Evolutionary conservation across 2,329 filamentous ascomycete genomes (phyloP).

Genomic region (Ascosphaera acerosa): DNA sequence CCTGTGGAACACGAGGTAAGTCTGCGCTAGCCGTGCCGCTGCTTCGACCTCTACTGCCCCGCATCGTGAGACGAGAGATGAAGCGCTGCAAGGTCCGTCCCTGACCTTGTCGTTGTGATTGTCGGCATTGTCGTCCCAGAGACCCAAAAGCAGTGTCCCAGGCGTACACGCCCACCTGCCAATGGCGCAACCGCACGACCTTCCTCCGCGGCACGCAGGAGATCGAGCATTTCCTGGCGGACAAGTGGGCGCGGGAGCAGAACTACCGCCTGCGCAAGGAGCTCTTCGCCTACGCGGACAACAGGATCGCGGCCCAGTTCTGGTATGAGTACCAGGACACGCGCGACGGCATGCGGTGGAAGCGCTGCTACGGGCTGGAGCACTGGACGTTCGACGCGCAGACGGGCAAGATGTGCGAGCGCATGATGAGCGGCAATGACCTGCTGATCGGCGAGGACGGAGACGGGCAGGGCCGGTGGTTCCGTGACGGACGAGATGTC

Average conservation of each 20-base stretch:
- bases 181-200: conserved; percentile 53
- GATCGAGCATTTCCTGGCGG: conserved; percentile 40
- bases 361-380: conserved; percentile 55
- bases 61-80: not conserved
- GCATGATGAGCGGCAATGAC: conserved; percentile 25
- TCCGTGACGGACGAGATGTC: conserved; percentile 19
- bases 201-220: conserved; percentile 44
- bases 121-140: too few relatives aligned
- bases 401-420: conserved; percentile 21
- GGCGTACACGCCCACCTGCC: conserved; percentile 48
- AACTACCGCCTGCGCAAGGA: conserved; percentile 59
- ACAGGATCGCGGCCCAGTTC: conserved; percentile 71
- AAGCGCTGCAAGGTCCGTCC: conserved; percentile 2
- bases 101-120: too few relatives aligned
- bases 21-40: conserved; percentile 2
- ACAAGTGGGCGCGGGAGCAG: conserved; percentile 50
- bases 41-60: too few relatives aligned
- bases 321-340: conserved; percentile 64
- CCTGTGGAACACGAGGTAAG: conserved; percentile 53
- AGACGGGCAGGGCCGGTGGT: conserved; percentile 21
- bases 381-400: conserved; percentile 23
- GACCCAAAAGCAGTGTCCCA: conserved; percentile 38
- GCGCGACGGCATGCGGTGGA: conserved; percentile 42
- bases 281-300: conserved; percentile 47
- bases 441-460: conserved; percentile 18